Conservation (phyloP, 2,329 filamentous ascomycete species). For the Thermothelomyces thermophilus region DNA sequence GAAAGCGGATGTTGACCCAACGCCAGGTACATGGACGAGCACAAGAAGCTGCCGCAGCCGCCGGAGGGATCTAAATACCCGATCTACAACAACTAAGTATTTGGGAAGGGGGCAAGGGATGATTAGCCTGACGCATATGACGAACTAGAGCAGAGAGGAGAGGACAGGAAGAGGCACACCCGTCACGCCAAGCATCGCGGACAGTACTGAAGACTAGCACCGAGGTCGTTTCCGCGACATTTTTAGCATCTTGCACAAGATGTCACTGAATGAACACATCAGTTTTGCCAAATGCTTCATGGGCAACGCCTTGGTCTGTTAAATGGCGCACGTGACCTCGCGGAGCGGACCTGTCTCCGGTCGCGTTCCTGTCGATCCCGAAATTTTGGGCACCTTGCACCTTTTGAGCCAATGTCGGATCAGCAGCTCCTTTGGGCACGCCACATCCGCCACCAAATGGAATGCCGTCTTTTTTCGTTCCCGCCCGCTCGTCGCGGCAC, state of each 20-base stretch:
- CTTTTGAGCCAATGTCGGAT: not conserved
- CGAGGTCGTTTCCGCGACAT: too few species aligned
- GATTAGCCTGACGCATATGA: too few species aligned
- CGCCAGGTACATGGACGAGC: slow-evolving; percentile 81
- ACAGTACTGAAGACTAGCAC: too few species aligned
- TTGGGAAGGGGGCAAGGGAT: not conserved
- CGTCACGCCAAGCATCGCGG: too few species aligned
- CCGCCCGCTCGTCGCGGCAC: slow-evolving; percentile 46
- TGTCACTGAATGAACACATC: too few species aligned
- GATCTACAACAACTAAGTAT: slow-evolving; percentile 24
- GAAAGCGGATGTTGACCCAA: slow-evolving; percentile 12
- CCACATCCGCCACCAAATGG: slow-evolving; percentile 22
- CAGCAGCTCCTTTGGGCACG: not conserved
- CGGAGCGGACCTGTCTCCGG: slow-evolving; percentile 4
- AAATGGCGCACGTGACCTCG: slow-evolving; percentile 23
- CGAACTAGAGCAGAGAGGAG: too few species aligned
- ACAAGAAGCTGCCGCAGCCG: slow-evolving; percentile 95
- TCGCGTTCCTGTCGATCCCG: slow-evolving; percentile 1
- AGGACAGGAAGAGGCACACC: too few species aligned
- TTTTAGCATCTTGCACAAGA: too few species aligned
- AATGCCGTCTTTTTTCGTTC: slow-evolving; percentile 38
- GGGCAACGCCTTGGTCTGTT: not conserved
- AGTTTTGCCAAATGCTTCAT: too few species aligned
- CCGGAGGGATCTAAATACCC: slow-evolving; percentile 63
- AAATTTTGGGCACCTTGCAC: slow-evolving; percentile 1